Evolutionary conservation across 768 basidiomycete genomes (phyloP).

Genomic region (Kwoniella bestiolae): DNA sequence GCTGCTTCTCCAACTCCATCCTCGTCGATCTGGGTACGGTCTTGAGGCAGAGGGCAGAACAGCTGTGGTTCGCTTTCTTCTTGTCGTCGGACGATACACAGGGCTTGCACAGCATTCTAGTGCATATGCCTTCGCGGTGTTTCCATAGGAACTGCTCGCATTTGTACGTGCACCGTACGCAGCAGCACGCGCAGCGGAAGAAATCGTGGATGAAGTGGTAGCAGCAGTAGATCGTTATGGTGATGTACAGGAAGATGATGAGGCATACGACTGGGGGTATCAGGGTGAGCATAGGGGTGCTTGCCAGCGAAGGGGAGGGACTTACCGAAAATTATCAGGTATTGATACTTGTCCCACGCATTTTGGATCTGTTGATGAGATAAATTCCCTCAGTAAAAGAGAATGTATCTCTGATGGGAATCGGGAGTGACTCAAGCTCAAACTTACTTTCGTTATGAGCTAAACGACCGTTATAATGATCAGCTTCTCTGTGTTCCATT

Average conservation of each 20-base stretch:
- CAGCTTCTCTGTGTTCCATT: background rate
- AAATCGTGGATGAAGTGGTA: conserved; percentile 23
- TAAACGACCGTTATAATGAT: too few relatives aligned
- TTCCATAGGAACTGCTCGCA: conserved; percentile 17
- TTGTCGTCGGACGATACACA: background rate
- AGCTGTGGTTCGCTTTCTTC: conserved; percentile 9
- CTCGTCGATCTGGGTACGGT: conserved; percentile 11
- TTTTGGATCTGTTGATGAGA: too few relatives aligned
- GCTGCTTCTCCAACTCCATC: conserved; percentile 23
- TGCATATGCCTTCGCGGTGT: background rate
- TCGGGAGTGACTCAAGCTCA: too few relatives aligned
- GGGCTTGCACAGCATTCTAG: conserved; percentile 1
- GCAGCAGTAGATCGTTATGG: conserved; percentile 21
- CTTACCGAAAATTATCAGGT: conserved; percentile 26
- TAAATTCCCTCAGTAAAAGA: too few relatives aligned
- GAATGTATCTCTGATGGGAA: too few relatives aligned
- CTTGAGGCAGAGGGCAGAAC: conserved; percentile 9
- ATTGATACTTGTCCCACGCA: conserved; percentile 17
- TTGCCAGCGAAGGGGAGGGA: background rate
- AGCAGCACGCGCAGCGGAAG: conserved; percentile 18
- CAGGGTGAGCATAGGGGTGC: background rate
- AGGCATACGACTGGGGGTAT: conserved; percentile 18
- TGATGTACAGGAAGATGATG: conserved; percentile 25
- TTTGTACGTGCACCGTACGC: conserved; percentile 12
- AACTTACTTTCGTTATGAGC: conserved; percentile 20